Evolutionary conservation across 257 asterid genomes (phyloP).

Genomic region (Capsicum pubescens): DNA sequence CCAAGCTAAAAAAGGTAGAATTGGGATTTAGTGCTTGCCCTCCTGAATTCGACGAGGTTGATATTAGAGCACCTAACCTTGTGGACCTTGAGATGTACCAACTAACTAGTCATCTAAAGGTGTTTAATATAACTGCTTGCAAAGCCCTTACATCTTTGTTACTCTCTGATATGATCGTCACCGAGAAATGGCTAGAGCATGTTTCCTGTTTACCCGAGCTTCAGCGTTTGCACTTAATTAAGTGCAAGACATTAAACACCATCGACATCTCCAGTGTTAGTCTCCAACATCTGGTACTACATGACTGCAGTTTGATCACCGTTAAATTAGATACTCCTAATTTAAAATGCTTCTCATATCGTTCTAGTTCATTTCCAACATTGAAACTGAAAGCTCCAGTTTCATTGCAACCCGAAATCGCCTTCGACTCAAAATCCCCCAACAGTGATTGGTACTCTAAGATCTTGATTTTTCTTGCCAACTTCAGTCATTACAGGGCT

Average conservation of each 20-base stretch:
- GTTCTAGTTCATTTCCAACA: background rate
- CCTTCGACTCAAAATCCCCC: background rate
- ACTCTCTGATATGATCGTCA: background rate
- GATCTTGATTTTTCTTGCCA: background rate
- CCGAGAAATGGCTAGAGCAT: background rate
- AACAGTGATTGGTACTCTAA: background rate
- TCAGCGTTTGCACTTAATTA: background rate
- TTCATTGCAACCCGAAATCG: background rate
- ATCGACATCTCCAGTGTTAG: background rate
- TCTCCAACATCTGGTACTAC: background rate
- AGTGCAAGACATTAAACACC: background rate
- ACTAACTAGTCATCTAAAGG: background rate
- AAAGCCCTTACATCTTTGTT: background rate
- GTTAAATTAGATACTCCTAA: background rate
- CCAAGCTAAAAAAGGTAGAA: background rate
- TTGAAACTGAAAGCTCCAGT: background rate
- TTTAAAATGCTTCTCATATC: background rate
- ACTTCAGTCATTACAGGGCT: background rate
- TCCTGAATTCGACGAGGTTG: background rate
- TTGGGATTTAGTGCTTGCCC: background rate
- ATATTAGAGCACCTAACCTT: slow-evolving; percentile 18
- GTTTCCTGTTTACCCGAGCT: background rate
- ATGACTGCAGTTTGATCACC: background rate
- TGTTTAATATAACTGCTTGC: background rate
- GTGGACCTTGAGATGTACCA: background rate